A percentile compares a stretch with the other conserved stretches of the same genome.
Conservation (phyloP, 2,329 filamentous ascomycete genomes). For the Colletotrichum sp. region DNA sequence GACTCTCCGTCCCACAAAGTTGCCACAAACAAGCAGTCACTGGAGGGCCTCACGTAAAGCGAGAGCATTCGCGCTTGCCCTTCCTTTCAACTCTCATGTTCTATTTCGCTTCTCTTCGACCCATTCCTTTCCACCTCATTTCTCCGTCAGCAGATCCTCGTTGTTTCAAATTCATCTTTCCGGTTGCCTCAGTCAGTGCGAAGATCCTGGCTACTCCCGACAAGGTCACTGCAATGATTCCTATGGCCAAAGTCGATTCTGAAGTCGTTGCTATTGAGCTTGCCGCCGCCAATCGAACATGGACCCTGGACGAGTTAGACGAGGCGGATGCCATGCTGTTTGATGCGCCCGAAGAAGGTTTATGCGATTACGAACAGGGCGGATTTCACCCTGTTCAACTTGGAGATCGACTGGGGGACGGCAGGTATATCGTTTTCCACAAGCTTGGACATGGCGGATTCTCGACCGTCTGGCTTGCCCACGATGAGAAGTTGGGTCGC, state of each 20-base stretch:
- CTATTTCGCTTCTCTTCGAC: too few relatives aligned
- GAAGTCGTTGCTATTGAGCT: not conserved
- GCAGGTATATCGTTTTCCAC: not conserved
- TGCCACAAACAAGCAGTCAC: too few relatives aligned
- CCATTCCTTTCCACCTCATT: too few relatives aligned
- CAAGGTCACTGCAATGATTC: not conserved
- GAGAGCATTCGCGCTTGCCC: too few relatives aligned
- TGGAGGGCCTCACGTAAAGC: too few relatives aligned
- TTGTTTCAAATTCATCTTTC: too few relatives aligned
- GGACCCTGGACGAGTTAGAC: not conserved
- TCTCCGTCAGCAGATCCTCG: too few relatives aligned
- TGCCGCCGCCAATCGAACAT: not conserved
- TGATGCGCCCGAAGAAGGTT: not conserved
- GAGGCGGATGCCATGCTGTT: not conserved
- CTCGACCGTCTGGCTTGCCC: not conserved
- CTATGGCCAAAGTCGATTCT: fast-evolving
- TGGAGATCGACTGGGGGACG: not conserved
- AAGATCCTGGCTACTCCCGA: fast-evolving
- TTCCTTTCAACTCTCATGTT: too few relatives aligned
- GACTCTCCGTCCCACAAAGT: too few relatives aligned
- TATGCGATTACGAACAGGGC: not conserved
- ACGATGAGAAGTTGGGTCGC: not conserved
- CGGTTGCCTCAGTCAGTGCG: not conserved
- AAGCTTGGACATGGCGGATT: not conserved
- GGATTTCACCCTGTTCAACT: not conserved